Conservation (phyloP, 306 rosid genomes). For the Crataegus laevigata region DNA sequence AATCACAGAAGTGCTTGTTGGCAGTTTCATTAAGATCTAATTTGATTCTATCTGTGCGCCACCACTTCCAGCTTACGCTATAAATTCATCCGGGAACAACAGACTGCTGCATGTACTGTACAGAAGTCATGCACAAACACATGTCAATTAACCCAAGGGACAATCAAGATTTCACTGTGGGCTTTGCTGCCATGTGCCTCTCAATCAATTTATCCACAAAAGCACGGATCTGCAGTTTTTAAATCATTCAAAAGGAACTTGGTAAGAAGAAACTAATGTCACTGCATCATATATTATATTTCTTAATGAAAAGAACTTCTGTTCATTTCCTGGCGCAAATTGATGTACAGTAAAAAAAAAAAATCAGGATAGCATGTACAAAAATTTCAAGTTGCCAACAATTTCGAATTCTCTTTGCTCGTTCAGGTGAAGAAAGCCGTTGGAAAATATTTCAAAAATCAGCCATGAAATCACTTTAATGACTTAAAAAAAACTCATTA, state of each 20-base stretch:
- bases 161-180: conserved; percentile 43
- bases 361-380: not conserved
- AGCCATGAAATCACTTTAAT: conserved; percentile 13
- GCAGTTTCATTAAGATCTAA: conserved; percentile 10
- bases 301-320: not conserved
- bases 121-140: conserved; percentile 13
- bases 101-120: conserved; percentile 11
- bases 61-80: conserved; percentile 19
- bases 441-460: not conserved
- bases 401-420: not conserved
- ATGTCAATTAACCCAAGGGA: conserved; percentile 16
- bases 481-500: not conserved
- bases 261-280: conserved; percentile 16
- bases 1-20: conserved; percentile 14
- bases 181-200: conserved; percentile 63
- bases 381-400: not conserved
- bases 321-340: not conserved
- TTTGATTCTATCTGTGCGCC: conserved; percentile 8
- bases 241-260: conserved; percentile 25
- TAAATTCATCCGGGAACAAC: conserved; percentile 24
- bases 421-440: not conserved
- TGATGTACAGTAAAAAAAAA: not conserved
- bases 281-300: not conserved
- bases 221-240: conserved; percentile 69
- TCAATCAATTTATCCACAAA: conserved; percentile 88